Conservation (phyloP, 2,329 filamentous ascomycete genomes). For the Sclerotinia glacialis region DNA sequence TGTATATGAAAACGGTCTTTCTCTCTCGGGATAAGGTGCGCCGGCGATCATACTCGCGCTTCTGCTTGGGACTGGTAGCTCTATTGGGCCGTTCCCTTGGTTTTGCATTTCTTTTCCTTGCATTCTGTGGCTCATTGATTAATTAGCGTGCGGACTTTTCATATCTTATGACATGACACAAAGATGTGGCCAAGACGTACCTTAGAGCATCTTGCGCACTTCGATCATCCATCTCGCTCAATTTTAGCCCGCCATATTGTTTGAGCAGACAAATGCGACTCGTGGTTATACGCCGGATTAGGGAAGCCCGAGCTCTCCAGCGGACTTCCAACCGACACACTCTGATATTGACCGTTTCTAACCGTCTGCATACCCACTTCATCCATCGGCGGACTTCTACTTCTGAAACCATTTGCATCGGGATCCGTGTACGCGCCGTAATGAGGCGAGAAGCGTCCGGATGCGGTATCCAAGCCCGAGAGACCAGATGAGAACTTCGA, state of each 20-base stretch:
- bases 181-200: neutral
- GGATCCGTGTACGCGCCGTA: constrained; percentile 12
- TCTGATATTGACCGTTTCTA: constrained; percentile 20
- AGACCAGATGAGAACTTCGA: constrained; percentile 22
- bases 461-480: constrained; percentile 4
- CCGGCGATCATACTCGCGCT: constrained; percentile 14
- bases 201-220: constrained; percentile 17
- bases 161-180: neutral
- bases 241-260: too few relatives aligned
- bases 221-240: constrained; percentile 18
- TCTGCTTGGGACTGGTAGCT: constrained; percentile 17
- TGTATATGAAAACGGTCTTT: constrained; percentile 19
- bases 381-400: constrained; percentile 18
- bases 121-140: neutral
- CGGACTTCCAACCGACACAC: constrained; percentile 15
- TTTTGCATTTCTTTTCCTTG: constrained; percentile 17
- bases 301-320: constrained; percentile 19
- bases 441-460: constrained; percentile 16
- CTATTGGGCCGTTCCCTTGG: constrained; percentile 11
- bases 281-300: constrained; percentile 6
- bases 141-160: neutral
- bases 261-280: neutral
- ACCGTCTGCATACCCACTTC: constrained; percentile 18
- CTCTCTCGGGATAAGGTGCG: constrained; percentile 9
- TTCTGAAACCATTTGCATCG: constrained; percentile 20